phyloP scores from a whole-genome alignment of 768 basidiomycete genomes.

The Tulasnella sp. region DNA sequence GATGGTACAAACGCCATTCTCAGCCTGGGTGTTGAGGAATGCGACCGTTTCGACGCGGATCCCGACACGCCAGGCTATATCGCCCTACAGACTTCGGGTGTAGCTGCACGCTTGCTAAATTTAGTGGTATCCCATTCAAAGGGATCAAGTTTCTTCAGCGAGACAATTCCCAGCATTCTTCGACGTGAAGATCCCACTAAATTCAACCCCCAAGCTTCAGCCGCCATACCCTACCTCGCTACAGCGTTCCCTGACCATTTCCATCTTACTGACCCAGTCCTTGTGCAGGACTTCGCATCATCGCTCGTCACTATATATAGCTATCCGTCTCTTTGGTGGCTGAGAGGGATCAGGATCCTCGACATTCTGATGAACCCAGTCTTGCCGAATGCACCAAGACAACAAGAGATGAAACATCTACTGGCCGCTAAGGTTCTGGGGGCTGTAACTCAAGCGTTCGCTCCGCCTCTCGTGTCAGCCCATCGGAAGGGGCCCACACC shows the following conservation, averaged over 20 bases:
- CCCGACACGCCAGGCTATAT: too few relatives aligned
- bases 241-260: background rate
- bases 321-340: background rate
- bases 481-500: too few relatives aligned
- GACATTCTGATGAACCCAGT: background rate
- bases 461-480: too few relatives aligned
- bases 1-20: background rate
- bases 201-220: background rate
- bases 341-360: background rate
- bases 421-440: background rate
- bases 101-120: background rate
- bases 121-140: background rate
- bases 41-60: too few relatives aligned
- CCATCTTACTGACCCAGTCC: background rate
- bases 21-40: background rate
- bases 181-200: background rate
- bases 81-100: background rate
- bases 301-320: background rate
- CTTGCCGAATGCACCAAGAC: background rate
- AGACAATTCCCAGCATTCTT: background rate
- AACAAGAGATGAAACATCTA: background rate
- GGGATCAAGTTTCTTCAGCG: background rate
- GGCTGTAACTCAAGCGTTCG: background rate
- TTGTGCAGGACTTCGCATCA: background rate
- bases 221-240: background rate